phyloP scores from a whole-genome alignment of 495 filamentous ascomycete species.

The Evernia prunastri region DNA sequence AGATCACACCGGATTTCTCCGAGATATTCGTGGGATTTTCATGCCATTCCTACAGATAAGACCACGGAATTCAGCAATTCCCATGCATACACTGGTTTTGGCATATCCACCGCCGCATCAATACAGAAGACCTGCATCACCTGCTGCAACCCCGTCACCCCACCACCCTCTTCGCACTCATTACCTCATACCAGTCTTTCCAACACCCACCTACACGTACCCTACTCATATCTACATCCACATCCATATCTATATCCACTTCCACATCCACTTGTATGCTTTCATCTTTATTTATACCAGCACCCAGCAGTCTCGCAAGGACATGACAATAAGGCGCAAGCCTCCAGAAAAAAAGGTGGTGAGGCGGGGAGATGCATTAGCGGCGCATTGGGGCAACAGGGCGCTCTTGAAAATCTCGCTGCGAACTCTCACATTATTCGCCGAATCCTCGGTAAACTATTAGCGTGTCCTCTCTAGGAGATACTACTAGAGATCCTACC shows the following conservation, averaged over 20 bases:
- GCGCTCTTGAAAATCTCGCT: not conserved
- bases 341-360: not conserved
- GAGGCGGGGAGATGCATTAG: not conserved
- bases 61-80: not conserved
- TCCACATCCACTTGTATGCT: not conserved
- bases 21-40: too few species aligned
- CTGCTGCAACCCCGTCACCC: too few species aligned
- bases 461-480: too few species aligned
- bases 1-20: too few species aligned
- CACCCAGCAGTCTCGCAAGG: not conserved
- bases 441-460: too few species aligned
- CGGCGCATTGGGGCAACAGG: not conserved
- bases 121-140: not conserved
- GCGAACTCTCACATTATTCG: too few species aligned
- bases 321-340: conserved; percentile 1
- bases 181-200: not conserved
- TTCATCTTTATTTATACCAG: not conserved
- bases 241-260: not conserved
- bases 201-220: not conserved
- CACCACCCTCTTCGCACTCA: too few species aligned
- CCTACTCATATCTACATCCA: not conserved
- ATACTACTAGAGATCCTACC: too few species aligned
- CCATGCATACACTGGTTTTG: not conserved
- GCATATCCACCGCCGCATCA: conserved; percentile 2
- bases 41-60: too few species aligned